Percentiles rank a stretch among this genome's conserved stretches.
phyloP scores from a whole-genome alignment of 805 yeast species.

The Candida jianshihensis region DNA sequence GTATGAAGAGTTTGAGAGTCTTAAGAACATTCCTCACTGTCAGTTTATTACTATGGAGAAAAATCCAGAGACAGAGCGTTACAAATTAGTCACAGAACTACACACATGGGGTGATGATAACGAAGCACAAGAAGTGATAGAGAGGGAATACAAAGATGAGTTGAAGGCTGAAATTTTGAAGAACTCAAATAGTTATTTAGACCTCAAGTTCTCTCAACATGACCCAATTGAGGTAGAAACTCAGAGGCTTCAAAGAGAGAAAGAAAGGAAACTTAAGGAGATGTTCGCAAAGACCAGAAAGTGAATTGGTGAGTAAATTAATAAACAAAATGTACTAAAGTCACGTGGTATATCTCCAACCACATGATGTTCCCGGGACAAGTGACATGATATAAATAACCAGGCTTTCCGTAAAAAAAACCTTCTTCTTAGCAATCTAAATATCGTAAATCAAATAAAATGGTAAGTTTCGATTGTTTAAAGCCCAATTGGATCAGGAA shows the following conservation, averaged over 20 bases:
- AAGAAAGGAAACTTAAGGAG: slow-evolving; percentile 36
- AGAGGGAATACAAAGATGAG: slow-evolving; percentile 11
- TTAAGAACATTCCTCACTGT: slow-evolving; percentile 82
- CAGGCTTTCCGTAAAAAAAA: no score
- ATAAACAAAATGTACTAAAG: no score
- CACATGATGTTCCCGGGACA: no score
- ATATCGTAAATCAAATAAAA: no score
- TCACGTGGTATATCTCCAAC: no score
- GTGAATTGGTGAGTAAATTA: background rate
- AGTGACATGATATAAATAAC: no score
- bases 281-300: slow-evolving; percentile 31
- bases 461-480: background rate
- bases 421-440: no score
- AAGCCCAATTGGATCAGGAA: background rate
- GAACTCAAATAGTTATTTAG: slow-evolving; percentile 21
- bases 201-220: slow-evolving; percentile 5
- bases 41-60: slow-evolving; percentile 74
- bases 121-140: slow-evolving; percentile 4
- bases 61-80: slow-evolving; percentile 40
- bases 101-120: slow-evolving; percentile 62
- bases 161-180: slow-evolving; percentile 17
- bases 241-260: slow-evolving; percentile 29
- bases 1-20: slow-evolving; percentile 79
- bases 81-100: slow-evolving; percentile 51
- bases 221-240: slow-evolving; percentile 17